Evolutionary conservation across 1,284 basidiomycete genomes (phyloP).

Genomic region (Thelephora terrestris): DNA sequence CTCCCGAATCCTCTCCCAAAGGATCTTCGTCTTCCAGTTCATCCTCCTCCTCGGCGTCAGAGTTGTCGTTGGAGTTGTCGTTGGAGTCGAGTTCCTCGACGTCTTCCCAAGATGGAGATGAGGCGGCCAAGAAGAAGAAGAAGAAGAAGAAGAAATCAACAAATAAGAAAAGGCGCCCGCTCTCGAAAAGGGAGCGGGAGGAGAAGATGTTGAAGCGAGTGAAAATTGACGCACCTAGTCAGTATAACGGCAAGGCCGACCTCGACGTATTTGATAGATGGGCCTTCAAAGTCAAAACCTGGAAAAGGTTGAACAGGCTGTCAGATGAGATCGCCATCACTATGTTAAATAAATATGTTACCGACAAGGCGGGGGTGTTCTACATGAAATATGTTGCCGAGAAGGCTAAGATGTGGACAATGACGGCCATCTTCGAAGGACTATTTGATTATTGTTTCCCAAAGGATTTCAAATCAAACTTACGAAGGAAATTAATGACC

Average conservation of each 20-base stretch:
- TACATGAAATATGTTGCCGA: too few relatives aligned
- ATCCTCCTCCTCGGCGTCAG: too few relatives aligned
- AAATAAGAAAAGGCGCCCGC: too few relatives aligned
- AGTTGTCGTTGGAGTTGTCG: too few relatives aligned
- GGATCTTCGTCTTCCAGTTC: too few relatives aligned
- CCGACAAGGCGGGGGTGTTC: too few relatives aligned
- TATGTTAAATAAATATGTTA: too few relatives aligned
- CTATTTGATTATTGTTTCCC: conserved; percentile 16
- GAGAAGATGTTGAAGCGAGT: conserved; percentile 3
- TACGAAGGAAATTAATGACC: conserved; percentile 7
- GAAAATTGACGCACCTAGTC: conserved; percentile 6
- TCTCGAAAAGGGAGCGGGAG: neutral
- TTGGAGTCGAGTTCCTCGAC: too few relatives aligned
- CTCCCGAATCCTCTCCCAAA: too few relatives aligned
- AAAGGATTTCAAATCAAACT: conserved; percentile 9
- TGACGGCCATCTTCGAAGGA: conserved; percentile 10
- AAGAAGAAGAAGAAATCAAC: too few relatives aligned
- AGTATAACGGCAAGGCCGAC: conserved; percentile 9
- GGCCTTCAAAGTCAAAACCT: conserved; percentile 11
- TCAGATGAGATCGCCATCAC: conserved; percentile 6
- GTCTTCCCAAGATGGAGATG: too few relatives aligned
- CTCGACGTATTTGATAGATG: conserved; percentile 12
- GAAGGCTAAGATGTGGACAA: conserved; percentile 7
- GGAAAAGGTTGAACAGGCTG: conserved; percentile 8
- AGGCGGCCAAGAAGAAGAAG: too few relatives aligned